Evolutionary conservation across 1,284 basidiomycete species (phyloP).

Genomic region (Tilletia walkeri): DNA sequence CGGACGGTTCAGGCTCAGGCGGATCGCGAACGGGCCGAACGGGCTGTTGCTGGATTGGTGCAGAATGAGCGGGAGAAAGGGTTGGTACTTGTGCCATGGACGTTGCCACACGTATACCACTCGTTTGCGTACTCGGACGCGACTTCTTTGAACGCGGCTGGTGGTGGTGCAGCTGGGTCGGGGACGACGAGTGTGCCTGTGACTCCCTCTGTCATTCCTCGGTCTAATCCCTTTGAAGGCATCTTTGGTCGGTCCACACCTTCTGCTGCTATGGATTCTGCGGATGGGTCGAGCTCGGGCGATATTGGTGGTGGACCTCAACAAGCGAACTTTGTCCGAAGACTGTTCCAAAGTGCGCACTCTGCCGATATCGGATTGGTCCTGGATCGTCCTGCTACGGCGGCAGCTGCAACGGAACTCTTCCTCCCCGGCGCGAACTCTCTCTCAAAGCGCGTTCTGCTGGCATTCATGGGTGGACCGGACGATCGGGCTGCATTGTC

Average conservation of each 20-base stretch:
- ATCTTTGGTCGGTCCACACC: slow-evolving; percentile 29
- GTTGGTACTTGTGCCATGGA: slow-evolving; percentile 80
- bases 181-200: too few species aligned
- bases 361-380: slow-evolving; percentile 68
- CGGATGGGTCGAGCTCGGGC: slow-evolving; percentile 56
- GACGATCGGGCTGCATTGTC: slow-evolving; percentile 79
- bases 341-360: slow-evolving; percentile 67
- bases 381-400: slow-evolving; percentile 64
- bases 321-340: slow-evolving; percentile 68
- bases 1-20: slow-evolving; percentile 69
- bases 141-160: slow-evolving; percentile 20
- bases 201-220: slow-evolving; percentile 26
- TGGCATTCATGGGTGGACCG: slow-evolving; percentile 87
- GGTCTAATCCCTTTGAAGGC: slow-evolving; percentile 38
- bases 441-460: slow-evolving; percentile 67
- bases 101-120: slow-evolving; percentile 42
- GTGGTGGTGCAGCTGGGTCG: not conserved
- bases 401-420: slow-evolving; percentile 9
- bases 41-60: not conserved
- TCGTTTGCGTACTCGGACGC: slow-evolving; percentile 4
- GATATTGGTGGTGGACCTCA: slow-evolving; percentile 57
- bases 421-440: slow-evolving; percentile 32
- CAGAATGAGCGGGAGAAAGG: not conserved
- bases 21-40: slow-evolving; percentile 64
- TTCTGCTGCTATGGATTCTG: slow-evolving; percentile 67